These are phyloP conservation scores for Trypanosoma cruzi DNA, from an alignment of 208 protist genomes.

Conservation along the genomic window DNA sequence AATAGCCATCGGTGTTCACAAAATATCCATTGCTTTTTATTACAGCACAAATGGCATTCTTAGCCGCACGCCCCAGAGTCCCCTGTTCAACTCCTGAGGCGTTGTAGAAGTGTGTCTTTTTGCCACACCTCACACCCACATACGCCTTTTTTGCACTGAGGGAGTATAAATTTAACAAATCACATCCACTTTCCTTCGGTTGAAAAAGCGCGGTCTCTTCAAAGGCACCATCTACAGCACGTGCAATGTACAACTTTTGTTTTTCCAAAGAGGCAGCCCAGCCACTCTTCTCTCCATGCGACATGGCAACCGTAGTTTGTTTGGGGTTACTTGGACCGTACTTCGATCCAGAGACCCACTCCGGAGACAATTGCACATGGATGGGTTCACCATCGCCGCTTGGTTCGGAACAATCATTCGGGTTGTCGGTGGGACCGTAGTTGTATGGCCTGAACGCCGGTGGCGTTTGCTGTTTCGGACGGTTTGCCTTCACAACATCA, in stretches of 20 bases:
- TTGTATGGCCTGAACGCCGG: slow-evolving; percentile 20
- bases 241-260: background rate
- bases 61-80: background rate
- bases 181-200: background rate
- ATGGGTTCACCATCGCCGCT: background rate
- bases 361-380: background rate
- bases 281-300: background rate
- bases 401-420: slow-evolving; percentile 23
- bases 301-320: slow-evolving; percentile 1
- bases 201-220: background rate
- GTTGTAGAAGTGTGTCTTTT: slow-evolving; percentile 7
- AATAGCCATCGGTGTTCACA: slow-evolving; percentile 8
- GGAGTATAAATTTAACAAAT: slow-evolving; percentile 7
- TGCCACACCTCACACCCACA: slow-evolving; percentile 14
- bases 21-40: slow-evolving; percentile 18
- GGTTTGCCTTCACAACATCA: slow-evolving; percentile 6
- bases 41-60: slow-evolving; percentile 6
- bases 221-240: slow-evolving; percentile 9
- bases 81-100: background rate
- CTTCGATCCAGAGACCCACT: slow-evolving; percentile 14
- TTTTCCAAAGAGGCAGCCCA: slow-evolving; percentile 1
- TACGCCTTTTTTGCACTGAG: background rate
- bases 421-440: slow-evolving; percentile 10
- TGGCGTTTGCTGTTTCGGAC: background rate
- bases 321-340: background rate